These are phyloP conservation scores for Aspergillus funiculosus DNA, from an alignment of 495 filamentous ascomycete genomes.

Conservation along the genomic window DNA sequence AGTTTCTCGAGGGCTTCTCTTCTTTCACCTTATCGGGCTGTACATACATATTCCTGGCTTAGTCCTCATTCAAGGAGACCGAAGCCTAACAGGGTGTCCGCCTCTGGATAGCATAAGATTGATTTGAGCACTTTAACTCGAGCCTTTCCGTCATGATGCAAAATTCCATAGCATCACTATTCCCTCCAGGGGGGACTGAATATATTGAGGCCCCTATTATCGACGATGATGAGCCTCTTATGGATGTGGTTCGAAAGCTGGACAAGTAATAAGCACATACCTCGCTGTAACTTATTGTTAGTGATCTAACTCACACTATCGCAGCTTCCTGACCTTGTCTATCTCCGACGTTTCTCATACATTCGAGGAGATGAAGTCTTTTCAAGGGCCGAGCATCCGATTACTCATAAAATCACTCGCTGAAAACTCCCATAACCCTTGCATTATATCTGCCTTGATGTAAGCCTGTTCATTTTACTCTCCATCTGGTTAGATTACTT, in stretches of 20 bases:
- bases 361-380: slow-evolving; percentile 74
- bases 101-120: no score
- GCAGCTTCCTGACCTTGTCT: slow-evolving; percentile 59
- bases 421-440: slow-evolving; percentile 61
- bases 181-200: slow-evolving; percentile 16
- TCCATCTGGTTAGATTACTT: background rate
- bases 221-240: slow-evolving; percentile 56
- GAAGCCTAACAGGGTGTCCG: no score
- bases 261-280: slow-evolving; percentile 46
- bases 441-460: slow-evolving; percentile 74
- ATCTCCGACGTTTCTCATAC: slow-evolving; percentile 61
- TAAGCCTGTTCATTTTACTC: slow-evolving; percentile 32
- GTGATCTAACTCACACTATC: slow-evolving; percentile 1
- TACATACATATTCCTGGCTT: no score
- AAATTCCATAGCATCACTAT: slow-evolving; percentile 14
- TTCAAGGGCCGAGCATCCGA: slow-evolving; percentile 57
- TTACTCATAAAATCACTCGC: slow-evolving; percentile 61
- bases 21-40: no score
- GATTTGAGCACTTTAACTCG: slow-evolving; percentile 3
- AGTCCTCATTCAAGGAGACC: no score
- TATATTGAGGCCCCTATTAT: slow-evolving; percentile 54
- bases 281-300: background rate
- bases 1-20: no score
- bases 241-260: slow-evolving; percentile 62
- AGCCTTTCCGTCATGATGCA: slow-evolving; percentile 1